phyloP scores from a whole-genome alignment of 176 grass and related monocot species.

The Ananas comosus region DNA sequence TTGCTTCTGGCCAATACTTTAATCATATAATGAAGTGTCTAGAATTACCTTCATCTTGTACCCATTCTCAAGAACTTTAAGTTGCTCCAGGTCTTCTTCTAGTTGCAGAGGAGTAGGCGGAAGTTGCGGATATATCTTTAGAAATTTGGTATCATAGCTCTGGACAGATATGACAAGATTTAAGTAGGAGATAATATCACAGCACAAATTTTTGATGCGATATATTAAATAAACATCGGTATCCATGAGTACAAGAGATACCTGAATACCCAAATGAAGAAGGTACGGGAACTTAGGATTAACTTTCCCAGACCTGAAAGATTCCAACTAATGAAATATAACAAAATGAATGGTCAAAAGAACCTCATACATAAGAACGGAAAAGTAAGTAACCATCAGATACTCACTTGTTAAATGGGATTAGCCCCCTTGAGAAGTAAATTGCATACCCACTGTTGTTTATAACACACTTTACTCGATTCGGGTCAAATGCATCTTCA shows the following conservation, averaged over 20 bases:
- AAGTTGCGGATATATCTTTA: conserved; percentile 77
- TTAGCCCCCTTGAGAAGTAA: conserved; percentile 91
- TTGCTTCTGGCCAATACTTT: not conserved
- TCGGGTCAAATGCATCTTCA: conserved; percentile 80
- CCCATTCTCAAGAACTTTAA: conserved; percentile 94
- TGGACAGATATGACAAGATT: conserved; percentile 9
- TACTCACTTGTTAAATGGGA: conserved; percentile 91
- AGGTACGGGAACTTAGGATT: conserved; percentile 74
- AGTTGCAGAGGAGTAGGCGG: conserved; percentile 64
- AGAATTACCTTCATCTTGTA: conserved; percentile 90
- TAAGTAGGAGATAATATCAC: not conserved
- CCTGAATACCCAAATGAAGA: conserved; percentile 93
- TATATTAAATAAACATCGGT: not conserved
- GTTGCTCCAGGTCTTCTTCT: conserved; percentile 95
- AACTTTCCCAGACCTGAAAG: conserved; percentile 70
- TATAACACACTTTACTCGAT: conserved; percentile 89
- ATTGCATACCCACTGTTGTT: conserved; percentile 90
- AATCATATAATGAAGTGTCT: conserved; percentile 3
- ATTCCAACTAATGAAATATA: conserved; percentile 7
- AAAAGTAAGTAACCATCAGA: not conserved
- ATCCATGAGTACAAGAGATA: conserved; percentile 21
- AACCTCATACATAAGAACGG: not conserved
- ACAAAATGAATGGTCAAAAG: conserved; percentile 9
- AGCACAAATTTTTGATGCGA: not conserved
- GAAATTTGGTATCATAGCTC: conserved; percentile 87